phyloP scores from a whole-genome alignment of 345 rosid species.

The Corymbia maculata region DNA sequence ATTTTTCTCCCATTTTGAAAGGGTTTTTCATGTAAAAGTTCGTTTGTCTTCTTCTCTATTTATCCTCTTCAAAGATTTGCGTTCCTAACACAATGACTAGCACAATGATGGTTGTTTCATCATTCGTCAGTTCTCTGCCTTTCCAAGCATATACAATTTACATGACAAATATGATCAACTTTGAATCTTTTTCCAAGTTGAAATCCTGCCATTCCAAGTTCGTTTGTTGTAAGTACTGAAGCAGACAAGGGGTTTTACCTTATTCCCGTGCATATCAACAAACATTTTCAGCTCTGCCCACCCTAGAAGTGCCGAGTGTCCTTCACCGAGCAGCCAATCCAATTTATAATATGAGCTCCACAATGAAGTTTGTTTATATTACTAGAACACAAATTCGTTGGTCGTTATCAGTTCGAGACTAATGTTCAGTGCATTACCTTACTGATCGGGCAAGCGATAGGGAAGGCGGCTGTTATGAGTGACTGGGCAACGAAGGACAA shows the following conservation, averaged over 20 bases:
- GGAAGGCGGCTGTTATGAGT: constrained; percentile 67
- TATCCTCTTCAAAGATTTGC: not conserved
- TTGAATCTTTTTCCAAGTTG: not conserved
- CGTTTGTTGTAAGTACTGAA: not conserved
- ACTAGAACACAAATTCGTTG: not conserved
- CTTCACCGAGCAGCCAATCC: constrained; percentile 58
- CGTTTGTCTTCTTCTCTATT: no score
- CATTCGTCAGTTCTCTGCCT: constrained; percentile 78
- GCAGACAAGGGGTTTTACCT: constrained; percentile 17
- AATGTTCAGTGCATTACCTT: constrained; percentile 35
- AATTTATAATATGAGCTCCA: constrained; percentile 26
- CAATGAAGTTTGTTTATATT: not conserved
- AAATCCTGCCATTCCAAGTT: not conserved
- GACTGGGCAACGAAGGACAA: constrained; percentile 65
- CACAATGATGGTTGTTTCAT: constrained; percentile 71
- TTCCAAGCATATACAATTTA: constrained; percentile 52
- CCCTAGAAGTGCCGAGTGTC: constrained; percentile 53
- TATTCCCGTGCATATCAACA: constrained; percentile 68
- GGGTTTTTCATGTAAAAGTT: not conserved
- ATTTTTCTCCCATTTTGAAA: not conserved
- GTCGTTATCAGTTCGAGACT: not conserved
- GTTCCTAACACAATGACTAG: not conserved
- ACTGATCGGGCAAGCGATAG: constrained; percentile 88
- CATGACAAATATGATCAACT: not conserved
- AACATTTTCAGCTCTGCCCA: constrained; percentile 71